Evolutionary conservation across 2,329 filamentous ascomycete genomes (phyloP), one percentile per base, ranked within the genome.

Genomic region (Acrocalymma vagum): DNA sequence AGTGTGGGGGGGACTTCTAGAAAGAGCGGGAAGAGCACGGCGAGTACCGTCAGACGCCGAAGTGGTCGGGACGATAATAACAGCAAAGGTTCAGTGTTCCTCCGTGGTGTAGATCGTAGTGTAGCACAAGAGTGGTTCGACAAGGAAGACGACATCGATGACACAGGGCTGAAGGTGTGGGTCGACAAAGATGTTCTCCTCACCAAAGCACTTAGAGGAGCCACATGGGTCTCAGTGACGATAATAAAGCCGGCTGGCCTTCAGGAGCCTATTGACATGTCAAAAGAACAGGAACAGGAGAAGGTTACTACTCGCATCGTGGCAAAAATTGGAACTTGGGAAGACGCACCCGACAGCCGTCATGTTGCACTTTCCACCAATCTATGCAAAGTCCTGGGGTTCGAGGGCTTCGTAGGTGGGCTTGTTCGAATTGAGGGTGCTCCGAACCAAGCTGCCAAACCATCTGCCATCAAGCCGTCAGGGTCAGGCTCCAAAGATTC

Each of bases 361-460:
- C 88, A 93, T 47, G 82, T 84, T 32, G 90, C 90, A 1, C 75
- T 99, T 16, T 97, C 94, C 1, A 81, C 85, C 0, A 72, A 85
- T 3, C 75, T 99, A 6, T 95, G 89, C 67, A 81, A 82, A 20
- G 81, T 87, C 1, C 77, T 99, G 15, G 86, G 85, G 3, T 84
- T 82, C 36, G 75, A 82, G 25, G 85, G 84, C 2, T 80, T 95
- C 35, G 88, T 95, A 8, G 94, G 94, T 9, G 90, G 91, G 1
- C 83, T 97, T 27, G 81, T 96, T 40, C 90, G 93, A 47, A 79
- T 99, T 20, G 91, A 97, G 63, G 85, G 88, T 8, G 92, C 93
- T 1, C 84, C 89, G 10, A 74, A 80, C 26, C 88, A 87, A 36
- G 73, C 90, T n/a, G 77, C 85, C 5, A 83, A 84, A 43, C 84